phyloP scores from a whole-genome alignment of 2,329 filamentous ascomycete species.

The Penicillium sumatraense region DNA sequence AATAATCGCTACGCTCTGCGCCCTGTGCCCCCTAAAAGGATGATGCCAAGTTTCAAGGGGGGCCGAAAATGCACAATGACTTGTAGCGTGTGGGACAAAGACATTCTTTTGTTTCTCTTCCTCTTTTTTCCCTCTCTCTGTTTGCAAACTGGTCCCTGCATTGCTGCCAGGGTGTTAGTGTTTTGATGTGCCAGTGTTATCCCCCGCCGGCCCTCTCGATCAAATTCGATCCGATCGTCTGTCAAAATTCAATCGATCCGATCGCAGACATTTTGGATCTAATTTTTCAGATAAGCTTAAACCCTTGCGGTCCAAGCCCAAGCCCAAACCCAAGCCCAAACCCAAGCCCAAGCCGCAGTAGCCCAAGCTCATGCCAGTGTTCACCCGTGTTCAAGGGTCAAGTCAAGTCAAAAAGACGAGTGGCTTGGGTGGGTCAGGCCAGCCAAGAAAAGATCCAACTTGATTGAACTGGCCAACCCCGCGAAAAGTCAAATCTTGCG shows the following conservation, averaged over 20 bases:
- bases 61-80: neutral
- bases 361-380: neutral
- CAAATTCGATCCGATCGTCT: neutral
- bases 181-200: too few relatives aligned
- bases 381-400: neutral
- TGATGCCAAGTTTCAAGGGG: conserved; percentile 1
- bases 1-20: neutral
- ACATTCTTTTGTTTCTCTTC: neutral
- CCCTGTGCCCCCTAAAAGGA: neutral
- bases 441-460: neutral
- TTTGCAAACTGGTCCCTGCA: neutral
- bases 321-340: neutral
- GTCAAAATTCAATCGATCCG: neutral
- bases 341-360: neutral
- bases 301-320: neutral
- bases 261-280: neutral
- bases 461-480: conserved; percentile 8
- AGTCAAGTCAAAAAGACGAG: neutral
- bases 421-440: neutral
- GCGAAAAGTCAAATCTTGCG: conserved; percentile 11
- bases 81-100: conserved; percentile 1
- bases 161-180: too few relatives aligned
- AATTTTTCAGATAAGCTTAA: conserved; percentile 1
- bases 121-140: neutral
- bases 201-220: too few relatives aligned